Evolutionary conservation across 805 yeast species (phyloP).

Genomic region (Jamesozyma hellenica): DNA sequence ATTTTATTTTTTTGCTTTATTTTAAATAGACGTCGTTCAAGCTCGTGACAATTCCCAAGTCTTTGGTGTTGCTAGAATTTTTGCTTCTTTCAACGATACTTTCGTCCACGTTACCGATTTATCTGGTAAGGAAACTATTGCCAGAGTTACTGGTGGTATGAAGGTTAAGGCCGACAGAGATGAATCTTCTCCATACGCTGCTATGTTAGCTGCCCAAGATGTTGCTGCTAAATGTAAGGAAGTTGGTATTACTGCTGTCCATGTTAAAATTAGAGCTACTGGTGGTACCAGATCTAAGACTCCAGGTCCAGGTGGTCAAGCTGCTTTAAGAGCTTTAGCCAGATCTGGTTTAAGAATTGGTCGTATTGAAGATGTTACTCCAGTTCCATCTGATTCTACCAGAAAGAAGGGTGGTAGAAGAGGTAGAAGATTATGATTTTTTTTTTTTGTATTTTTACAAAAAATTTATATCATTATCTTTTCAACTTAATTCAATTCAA

Average conservation of each 20-base stretch:
- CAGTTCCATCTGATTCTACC: constrained; percentile 99
- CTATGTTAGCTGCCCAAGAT: constrained; percentile 99
- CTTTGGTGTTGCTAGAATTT: constrained; percentile 99
- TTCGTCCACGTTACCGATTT: constrained; percentile 99
- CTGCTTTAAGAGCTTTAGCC: constrained; percentile 97
- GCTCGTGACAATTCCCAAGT: constrained; percentile 97
- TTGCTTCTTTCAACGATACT: constrained; percentile 99
- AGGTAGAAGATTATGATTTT: constrained; percentile 94
- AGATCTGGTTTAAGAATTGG: constrained; percentile 99
- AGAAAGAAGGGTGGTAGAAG: constrained; percentile 99
- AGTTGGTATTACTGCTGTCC: constrained; percentile 99
- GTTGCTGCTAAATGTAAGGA: constrained; percentile 98
- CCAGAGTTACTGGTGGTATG: constrained; percentile 99
- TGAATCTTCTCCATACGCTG: constrained; percentile 99
- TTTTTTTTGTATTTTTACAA: not conserved
- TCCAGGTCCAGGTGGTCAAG: constrained; percentile 99
- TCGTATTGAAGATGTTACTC: constrained; percentile 99
- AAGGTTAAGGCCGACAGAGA: constrained; percentile 99
- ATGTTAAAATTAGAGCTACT: constrained; percentile 98
- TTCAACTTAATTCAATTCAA: too few relatives aligned
- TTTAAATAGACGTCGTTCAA: constrained; percentile 42
- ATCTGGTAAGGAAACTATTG: constrained; percentile 98
- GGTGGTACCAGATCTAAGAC: constrained; percentile 99
- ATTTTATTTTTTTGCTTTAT: not conserved
- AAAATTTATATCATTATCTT: not conserved